These are phyloP conservation scores for Vitellaria paradoxa DNA, from an alignment of 179 eudicot genomes.

Conservation along the genomic window DNA sequence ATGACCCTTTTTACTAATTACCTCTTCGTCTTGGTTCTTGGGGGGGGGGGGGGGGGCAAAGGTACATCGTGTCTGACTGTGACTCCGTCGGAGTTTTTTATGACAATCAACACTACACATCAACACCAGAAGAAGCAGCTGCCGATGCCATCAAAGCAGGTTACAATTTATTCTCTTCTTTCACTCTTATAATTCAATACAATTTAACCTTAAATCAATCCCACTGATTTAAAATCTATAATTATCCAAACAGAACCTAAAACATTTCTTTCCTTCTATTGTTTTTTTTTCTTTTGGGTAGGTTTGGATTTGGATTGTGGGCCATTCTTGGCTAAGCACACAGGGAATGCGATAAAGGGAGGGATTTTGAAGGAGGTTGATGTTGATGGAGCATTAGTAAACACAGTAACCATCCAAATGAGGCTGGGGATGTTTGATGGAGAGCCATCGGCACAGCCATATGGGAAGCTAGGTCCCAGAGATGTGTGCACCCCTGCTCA, in stretches of 20 bases:
- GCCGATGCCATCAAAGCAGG: constrained; percentile 75
- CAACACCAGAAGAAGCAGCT: constrained; percentile 65
- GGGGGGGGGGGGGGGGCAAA: background rate
- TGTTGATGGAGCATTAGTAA: constrained; percentile 46
- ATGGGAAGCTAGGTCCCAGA: constrained; percentile 45
- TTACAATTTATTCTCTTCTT: background rate
- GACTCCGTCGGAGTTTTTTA: constrained; percentile 64
- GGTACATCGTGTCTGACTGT: constrained; percentile 66
- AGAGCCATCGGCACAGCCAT: constrained; percentile 49
- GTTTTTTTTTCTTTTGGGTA: constrained; percentile 10
- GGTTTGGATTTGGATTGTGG: constrained; percentile 80
- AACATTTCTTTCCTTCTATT: background rate
- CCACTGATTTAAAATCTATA: too few species aligned
- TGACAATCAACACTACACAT: constrained; percentile 51
- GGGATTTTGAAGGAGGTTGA: constrained; percentile 46
- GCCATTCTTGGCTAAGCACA: constrained; percentile 48
- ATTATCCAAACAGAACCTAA: too few species aligned
- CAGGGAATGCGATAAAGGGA: constrained; percentile 43
- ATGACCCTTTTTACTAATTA: background rate
- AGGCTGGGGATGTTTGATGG: constrained; percentile 74
- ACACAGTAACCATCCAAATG: constrained; percentile 56
- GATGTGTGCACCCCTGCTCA: constrained; percentile 61
- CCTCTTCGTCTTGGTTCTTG: background rate
- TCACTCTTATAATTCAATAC: background rate
- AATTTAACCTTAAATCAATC: background rate